Evolutionary conservation across 176 grass and related monocot species (phyloP).

Genomic region (Oryza punctata): DNA sequence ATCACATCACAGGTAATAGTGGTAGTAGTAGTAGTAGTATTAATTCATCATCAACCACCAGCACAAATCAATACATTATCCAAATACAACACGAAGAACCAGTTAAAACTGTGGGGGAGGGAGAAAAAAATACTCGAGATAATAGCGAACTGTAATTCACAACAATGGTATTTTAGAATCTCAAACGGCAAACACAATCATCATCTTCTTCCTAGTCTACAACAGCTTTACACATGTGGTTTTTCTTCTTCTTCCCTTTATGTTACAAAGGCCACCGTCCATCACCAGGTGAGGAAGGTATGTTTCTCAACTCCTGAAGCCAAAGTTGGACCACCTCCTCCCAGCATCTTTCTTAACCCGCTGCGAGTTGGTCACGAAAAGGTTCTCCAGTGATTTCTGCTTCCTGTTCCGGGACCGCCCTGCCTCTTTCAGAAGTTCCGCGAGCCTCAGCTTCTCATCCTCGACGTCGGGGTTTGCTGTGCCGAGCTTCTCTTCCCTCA

Average conservation of each 20-base stretch:
- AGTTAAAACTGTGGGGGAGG: slow-evolving; percentile 11
- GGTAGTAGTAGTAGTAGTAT: slow-evolving; percentile 26
- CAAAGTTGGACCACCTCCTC: slow-evolving; percentile 89
- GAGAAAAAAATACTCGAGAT: not conserved
- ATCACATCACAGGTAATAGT: not conserved
- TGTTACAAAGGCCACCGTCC: slow-evolving; percentile 56
- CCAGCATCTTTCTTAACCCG: slow-evolving; percentile 72
- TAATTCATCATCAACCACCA: slow-evolving; percentile 31
- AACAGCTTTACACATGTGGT: slow-evolving; percentile 60
- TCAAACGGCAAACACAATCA: slow-evolving; percentile 60
- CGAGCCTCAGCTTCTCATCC: slow-evolving; percentile 85
- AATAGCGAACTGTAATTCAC: slow-evolving; percentile 1
- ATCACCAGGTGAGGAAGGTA: not conserved
- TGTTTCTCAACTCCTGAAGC: slow-evolving; percentile 66
- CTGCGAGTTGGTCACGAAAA: slow-evolving; percentile 53
- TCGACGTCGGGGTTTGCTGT: slow-evolving; percentile 93
- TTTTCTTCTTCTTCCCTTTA: slow-evolving; percentile 27
- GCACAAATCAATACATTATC: slow-evolving; percentile 39
- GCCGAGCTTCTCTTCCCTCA: slow-evolving; percentile 91
- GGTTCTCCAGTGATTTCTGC: slow-evolving; percentile 80
- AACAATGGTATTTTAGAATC: slow-evolving; percentile 45
- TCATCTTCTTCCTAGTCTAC: slow-evolving; percentile 56
- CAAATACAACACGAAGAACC: slow-evolving; percentile 18
- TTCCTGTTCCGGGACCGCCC: slow-evolving; percentile 83
- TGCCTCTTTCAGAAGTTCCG: slow-evolving; percentile 82